phyloP scores from a whole-genome alignment of 176 grass and related monocot species.

The Tuctoria greenei region DNA sequence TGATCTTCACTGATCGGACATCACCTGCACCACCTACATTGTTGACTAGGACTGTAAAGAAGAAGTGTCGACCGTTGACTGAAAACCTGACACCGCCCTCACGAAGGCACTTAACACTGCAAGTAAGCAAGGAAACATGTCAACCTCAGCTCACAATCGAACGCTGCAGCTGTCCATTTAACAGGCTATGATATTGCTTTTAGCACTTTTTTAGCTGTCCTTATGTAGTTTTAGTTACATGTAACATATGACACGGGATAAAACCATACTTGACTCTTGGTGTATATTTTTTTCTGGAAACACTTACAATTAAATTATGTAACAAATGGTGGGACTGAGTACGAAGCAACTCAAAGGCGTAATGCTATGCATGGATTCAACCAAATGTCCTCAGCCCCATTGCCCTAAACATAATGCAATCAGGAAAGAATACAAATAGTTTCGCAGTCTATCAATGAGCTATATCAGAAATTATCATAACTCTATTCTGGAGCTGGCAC shows the following conservation, averaged over 20 bases:
- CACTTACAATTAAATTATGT: background rate
- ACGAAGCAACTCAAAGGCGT: background rate
- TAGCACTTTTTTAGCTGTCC: background rate
- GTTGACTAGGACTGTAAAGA: slow-evolving; percentile 78
- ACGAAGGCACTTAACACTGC: slow-evolving; percentile 83
- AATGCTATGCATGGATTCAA: background rate
- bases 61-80: slow-evolving; percentile 63
- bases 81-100: slow-evolving; percentile 77
- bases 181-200: background rate
- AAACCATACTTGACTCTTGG: background rate
- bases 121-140: slow-evolving; percentile 25
- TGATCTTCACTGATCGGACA: slow-evolving; percentile 79
- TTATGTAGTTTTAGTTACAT: slow-evolving; percentile 1
- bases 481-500: background rate
- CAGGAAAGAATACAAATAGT: background rate
- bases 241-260: background rate
- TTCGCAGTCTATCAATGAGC: background rate
- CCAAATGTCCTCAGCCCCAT: background rate
- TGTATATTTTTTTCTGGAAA: slow-evolving; percentile 5
- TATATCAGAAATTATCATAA: background rate
- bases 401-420: slow-evolving; percentile 4
- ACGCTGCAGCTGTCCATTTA: background rate
- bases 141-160: background rate
- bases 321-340: background rate
- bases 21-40: slow-evolving; percentile 89